Evolutionary conservation across 2,329 filamentous ascomycete genomes (phyloP).

Genomic region (Monilinia fructicola): DNA sequence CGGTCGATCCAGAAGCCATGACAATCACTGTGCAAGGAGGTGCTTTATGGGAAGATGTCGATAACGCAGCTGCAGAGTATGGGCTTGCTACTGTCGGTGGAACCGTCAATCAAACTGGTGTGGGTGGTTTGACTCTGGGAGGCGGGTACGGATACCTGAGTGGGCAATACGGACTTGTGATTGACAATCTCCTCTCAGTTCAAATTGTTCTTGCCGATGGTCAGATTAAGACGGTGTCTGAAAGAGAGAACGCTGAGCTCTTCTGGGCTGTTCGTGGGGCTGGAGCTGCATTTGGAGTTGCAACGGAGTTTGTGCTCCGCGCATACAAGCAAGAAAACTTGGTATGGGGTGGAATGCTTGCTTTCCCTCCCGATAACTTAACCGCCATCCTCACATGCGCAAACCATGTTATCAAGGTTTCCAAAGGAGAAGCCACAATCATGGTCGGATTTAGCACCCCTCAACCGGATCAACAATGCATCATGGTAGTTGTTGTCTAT

Average conservation of each 20-base stretch:
- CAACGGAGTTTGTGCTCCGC: slow-evolving; percentile 5
- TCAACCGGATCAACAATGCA: not conserved
- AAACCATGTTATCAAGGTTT: slow-evolving; percentile 25
- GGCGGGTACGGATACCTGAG: slow-evolving; percentile 53
- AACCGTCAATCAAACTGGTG: not conserved
- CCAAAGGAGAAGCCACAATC: slow-evolving; percentile 9
- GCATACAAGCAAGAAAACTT: slow-evolving; percentile 35
- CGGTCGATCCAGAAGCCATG: slow-evolving; percentile 22
- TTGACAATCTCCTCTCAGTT: slow-evolving; percentile 32
- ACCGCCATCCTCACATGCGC: slow-evolving; percentile 24
- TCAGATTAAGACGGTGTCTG: slow-evolving; percentile 26
- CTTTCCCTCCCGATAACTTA: slow-evolving; percentile 26
- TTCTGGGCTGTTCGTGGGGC: slow-evolving; percentile 33
- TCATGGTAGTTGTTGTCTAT: slow-evolving; percentile 34
- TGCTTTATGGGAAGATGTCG: slow-evolving; percentile 25
- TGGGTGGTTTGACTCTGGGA: slow-evolving; percentile 31
- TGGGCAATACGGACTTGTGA: slow-evolving; percentile 40
- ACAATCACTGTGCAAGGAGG: slow-evolving; percentile 26
- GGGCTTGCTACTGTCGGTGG: slow-evolving; percentile 16
- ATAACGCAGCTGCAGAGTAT: slow-evolving; percentile 19
- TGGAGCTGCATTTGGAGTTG: slow-evolving; percentile 4
- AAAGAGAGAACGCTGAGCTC: slow-evolving; percentile 27
- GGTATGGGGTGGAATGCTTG: slow-evolving; percentile 30
- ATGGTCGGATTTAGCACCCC: slow-evolving; percentile 4
- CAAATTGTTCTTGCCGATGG: slow-evolving; percentile 32